Evolutionary conservation across 495 filamentous ascomycete genomes (phyloP).

Genomic region (Podospora pseudocomata): DNA sequence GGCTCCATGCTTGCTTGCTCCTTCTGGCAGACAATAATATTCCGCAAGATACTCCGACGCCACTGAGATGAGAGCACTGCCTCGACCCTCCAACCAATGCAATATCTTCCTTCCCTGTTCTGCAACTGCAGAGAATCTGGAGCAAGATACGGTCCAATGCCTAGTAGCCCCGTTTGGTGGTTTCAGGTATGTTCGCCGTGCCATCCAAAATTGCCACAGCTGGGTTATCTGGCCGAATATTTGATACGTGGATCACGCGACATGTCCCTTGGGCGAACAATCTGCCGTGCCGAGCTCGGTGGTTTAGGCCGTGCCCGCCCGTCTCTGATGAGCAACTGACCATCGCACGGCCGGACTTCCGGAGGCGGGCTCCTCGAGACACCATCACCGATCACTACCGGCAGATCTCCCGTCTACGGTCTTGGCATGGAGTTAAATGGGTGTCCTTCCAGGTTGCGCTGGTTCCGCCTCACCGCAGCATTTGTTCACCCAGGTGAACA

Average conservation of each 20-base stretch:
- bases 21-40: too few species aligned
- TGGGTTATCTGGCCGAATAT: not conserved
- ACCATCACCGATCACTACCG: conserved; percentile 7
- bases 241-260: not conserved
- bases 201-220: not conserved
- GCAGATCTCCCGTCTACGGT: conserved; percentile 15
- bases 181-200: not conserved
- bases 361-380: not conserved
- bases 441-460: not conserved
- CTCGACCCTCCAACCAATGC: not conserved
- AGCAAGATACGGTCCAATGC: not conserved
- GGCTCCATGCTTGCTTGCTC: too few species aligned
- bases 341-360: not conserved
- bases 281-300: not conserved
- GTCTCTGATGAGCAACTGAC: not conserved
- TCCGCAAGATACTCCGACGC: not conserved
- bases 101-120: too few species aligned
- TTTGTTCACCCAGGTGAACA: not conserved
- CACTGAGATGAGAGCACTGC: not conserved
- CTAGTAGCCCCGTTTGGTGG: not conserved
- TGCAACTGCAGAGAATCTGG: not conserved
- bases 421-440: not conserved
- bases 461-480: not conserved
- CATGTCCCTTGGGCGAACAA: not conserved
- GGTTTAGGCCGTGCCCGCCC: not conserved